Evolutionary conservation across 345 rosid species (phyloP).

Genomic region (Psidium friedrichsthalianum): DNA sequence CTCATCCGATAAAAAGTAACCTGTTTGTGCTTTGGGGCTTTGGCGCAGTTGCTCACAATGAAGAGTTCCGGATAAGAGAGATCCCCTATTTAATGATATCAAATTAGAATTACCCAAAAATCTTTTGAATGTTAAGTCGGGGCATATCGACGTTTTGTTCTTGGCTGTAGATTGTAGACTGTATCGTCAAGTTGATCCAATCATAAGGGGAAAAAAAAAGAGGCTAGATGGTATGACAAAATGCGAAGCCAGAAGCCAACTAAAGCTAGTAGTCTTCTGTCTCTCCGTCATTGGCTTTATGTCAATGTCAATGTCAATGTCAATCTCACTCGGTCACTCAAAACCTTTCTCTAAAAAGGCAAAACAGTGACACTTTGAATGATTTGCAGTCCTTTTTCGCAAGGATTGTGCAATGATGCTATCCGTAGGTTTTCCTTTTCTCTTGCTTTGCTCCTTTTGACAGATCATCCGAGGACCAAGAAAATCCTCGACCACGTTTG

Average conservation of each 20-base stretch:
- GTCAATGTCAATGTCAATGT: background rate
- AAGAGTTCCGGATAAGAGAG: background rate
- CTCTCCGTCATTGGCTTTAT: background rate
- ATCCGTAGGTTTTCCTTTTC: background rate
- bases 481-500: background rate
- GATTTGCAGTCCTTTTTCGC: background rate
- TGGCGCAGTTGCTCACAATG: background rate
- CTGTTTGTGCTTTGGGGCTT: background rate
- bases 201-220: background rate
- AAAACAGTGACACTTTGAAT: background rate
- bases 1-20: background rate
- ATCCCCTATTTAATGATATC: background rate
- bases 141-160: background rate
- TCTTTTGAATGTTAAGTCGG: background rate
- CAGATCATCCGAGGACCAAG: background rate
- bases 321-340: background rate
- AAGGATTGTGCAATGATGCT: slow-evolving; percentile 3
- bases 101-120: background rate
- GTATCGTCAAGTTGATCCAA: background rate
- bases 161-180: background rate
- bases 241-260: background rate
- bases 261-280: background rate
- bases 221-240: background rate
- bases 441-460: background rate
- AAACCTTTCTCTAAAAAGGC: background rate